Base-by-base conservation (phyloP, 208 protist species). In the Crithidia brevicula region DNA sequence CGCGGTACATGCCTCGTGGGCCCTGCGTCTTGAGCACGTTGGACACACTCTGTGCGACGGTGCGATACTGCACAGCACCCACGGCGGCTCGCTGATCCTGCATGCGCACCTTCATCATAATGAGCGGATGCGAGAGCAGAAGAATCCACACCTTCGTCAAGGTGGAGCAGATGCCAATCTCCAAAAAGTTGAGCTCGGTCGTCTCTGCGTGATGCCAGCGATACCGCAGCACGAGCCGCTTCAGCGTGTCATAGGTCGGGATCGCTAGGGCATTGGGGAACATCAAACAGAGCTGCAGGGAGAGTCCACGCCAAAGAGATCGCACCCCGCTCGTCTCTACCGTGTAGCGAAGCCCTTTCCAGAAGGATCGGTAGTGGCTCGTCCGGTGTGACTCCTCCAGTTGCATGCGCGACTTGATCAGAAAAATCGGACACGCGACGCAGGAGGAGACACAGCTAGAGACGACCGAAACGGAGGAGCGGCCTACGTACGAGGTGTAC, bases 341-440 rank as follows among this genome's bases (percentile, higher is more conserved):
- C 2, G 81, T 74, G 66, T 94, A 73, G 11, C 46, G 57, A 0
- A 94, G 9, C 9, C 87, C 88, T 10, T 27, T 34, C 43, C 72
- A 68, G 65, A 96, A 93, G n/a, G 79, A 82, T n/a, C 63, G 72
- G 69, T 95, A 95, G 66, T 85, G 54, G 30, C 22, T 42, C 25
- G 65, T 67, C 33, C 46, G 38, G 43, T 77, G 28, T 11, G 64
- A 20, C 67, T 94, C 89, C 71, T 97, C 88, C 20, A 89, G 69
- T 79, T 94, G 88, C 88, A 94, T 94, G 53, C 88, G 82, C 0
- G 85, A 84, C 66, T 94, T 94, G 64, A 94, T 68, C 8, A 94
- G 69, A 27, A 89, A 94, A 15, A 94, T 85, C 1, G 88, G 88
- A 28, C 67, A 83, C 9, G 65, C 67, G 4, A 85, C 40, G 36